Evolutionary conservation across 768 basidiomycete species (phyloP), one percentile per base, ranked within the genome.

Genomic region (Pleurotus tuoliensis): DNA sequence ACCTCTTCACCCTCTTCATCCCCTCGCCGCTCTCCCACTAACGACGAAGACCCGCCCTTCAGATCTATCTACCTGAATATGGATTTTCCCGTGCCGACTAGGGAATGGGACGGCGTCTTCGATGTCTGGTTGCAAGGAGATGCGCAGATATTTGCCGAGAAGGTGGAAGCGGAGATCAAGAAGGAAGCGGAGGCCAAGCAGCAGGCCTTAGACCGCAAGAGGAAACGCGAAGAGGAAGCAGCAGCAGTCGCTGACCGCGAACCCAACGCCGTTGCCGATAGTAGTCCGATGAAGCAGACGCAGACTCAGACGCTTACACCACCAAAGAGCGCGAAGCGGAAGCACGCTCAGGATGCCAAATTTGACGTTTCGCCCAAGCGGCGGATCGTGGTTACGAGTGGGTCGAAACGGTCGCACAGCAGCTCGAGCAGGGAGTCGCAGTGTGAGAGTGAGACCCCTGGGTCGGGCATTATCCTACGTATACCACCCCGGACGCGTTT

Each of bases 51-150:
- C 16, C 54, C 22, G 20, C 75, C 81, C 3, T 73, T 88, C 47
- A 85, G 82, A 66, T 81, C 88, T 3, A 76, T 95, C 15, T 94
- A 91, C 69, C 77, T 96, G 56, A 96, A 96, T 69, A 71, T 90
- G 39, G 92, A 95, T 59, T 92, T 92, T 67, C 92, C 92, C 1
- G 83, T 86, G 7, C 92, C 92, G 3, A 85, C 85, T 6, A 77
- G 88, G 54, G 92, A 94, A 60, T 95, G 92, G 92, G 88, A 90
- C 59, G 88, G 85, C 6, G 87, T 95, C 3, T 95, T 97, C 62
- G 94, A 97, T 69, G 81, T 82, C 39, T 96, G 92, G 90, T 69
- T 94, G 55, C 84, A 93, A 63, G 92, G 94, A 1, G 93, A 96
- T 65, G 87, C 90, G 2, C 94, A 97, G 68, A 66, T 66, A 13